These are phyloP conservation scores for Schizosaccharomyces lindneri DNA, from an alignment of 805 yeast species.

Conservation along the genomic window DNA sequence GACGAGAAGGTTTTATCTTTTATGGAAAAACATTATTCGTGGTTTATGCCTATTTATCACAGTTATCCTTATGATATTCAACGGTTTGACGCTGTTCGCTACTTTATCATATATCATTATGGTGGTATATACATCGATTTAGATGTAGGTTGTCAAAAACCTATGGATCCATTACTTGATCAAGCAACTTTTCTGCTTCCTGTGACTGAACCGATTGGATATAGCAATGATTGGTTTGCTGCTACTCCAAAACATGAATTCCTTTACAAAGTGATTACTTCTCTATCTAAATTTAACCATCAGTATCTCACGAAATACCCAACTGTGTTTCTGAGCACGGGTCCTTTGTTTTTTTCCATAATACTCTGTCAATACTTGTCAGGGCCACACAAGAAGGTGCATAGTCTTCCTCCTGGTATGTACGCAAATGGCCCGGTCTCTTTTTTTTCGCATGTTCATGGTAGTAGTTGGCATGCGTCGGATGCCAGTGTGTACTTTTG, in stretches of 20 bases:
- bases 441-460: neutral
- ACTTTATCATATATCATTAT: constrained; percentile 55
- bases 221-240: constrained; percentile 85
- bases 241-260: constrained; percentile 70
- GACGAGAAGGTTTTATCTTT: constrained; percentile 61
- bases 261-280: constrained; percentile 46
- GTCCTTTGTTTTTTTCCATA: constrained; percentile 67
- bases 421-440: neutral
- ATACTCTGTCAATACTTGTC: constrained; percentile 62
- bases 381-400: neutral
- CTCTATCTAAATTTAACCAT: constrained; percentile 33
- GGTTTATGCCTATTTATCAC: constrained; percentile 67
- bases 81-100: constrained; percentile 76
- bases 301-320: constrained; percentile 72
- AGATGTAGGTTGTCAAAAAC: constrained; percentile 67
- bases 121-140: constrained; percentile 83
- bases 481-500: neutral
- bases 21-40: constrained; percentile 53
- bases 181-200: constrained; percentile 52
- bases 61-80: constrained; percentile 57
- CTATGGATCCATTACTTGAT: constrained; percentile 54
- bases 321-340: constrained; percentile 81
- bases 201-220: constrained; percentile 71
- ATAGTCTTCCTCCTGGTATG: neutral
- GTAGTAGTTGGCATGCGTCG: neutral